Base-by-base conservation (phyloP, 2,329 filamentous ascomycete genomes). In the Trichocomaceae sp. region DNA sequence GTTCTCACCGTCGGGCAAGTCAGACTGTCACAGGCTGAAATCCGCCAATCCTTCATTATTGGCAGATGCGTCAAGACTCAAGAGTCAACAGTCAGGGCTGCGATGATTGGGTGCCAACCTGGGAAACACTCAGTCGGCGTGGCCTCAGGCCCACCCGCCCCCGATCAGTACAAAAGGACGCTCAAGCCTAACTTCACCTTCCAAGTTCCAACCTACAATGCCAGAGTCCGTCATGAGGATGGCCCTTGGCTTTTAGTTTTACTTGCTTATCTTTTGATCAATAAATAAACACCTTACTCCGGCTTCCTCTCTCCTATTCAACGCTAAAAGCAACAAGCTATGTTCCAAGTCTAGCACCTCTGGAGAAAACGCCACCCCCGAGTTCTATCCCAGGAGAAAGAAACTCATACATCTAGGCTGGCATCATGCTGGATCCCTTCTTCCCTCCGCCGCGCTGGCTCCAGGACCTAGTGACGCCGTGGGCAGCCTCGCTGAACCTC, bases 401-500 rank as follows among this genome's bases (percentile, higher is more conserved):
- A 42, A 9, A 20, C 2, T 20, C 19, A n/a, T 9, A 9, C 19
- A n/a, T 9, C 2, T 20, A 13, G 9, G 15, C 15, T n/a, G 37
- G n/a, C 60, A 68, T 52, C 48, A 76, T 76, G 74, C 63, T 75
- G 57, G 74, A 77, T 59, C 75, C 74, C 50, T 61, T 75, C 35
- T 69, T 69, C 6, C 70, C 77, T 19, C 71, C 79, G 7, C 81
- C 83, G n/a, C 64, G 68, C 52, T 74, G 73, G 69, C 75, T 85
- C 41, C 69, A 76, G 60, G 65, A 70, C 44, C 67, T 74, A 56
- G 64, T 76, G 52, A 70, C 76, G 58, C 81, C 80, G 7, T 69
- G 80, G 61, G 77, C 80, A 57, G 70, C 77, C 56, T 68, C 65
- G n/a, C 65, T 83, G 55, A 71, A 70, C 47, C 74, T 85, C 39